These are phyloP conservation scores for Metschnikowia sp. DNA, from an alignment of 805 yeast species.

Conservation along the genomic window DNA sequence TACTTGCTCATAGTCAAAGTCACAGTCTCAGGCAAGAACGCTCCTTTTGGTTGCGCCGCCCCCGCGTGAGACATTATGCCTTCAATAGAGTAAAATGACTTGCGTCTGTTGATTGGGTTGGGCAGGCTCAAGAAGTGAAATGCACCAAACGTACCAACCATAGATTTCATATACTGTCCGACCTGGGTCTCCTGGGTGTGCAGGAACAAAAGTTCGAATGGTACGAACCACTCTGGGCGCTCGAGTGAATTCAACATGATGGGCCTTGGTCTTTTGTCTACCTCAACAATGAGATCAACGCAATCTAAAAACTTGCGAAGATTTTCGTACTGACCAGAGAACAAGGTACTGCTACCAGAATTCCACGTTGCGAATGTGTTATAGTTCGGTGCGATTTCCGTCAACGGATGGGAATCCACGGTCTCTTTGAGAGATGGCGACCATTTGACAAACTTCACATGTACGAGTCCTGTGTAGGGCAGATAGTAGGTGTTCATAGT, in stretches of 20 bases:
- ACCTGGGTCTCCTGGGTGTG: not conserved
- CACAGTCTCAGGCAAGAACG: not conserved
- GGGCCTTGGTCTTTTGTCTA: not conserved
- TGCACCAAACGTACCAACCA: not conserved
- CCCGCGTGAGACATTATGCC: not conserved
- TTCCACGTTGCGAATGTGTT: not conserved
- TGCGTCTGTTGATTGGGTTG: not conserved
- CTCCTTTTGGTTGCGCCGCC: not conserved
- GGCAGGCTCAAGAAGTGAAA: conserved; percentile 4
- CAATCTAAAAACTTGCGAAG: not conserved
- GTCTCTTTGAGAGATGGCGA: not conserved
- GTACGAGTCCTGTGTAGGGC: conserved; percentile 4
- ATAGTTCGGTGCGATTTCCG: not conserved
- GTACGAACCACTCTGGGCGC: not conserved
- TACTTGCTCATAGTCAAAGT: conserved; percentile 2
- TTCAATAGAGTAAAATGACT: conserved; percentile 2
- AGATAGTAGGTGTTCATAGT: not conserved
- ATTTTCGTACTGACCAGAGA: not conserved
- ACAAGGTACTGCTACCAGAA: not conserved
- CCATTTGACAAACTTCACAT: conserved; percentile 1
- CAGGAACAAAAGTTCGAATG: conserved; percentile 3
- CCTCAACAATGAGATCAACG: not conserved
- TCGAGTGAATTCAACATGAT: not conserved
- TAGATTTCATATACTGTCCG: not conserved
- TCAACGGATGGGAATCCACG: not conserved